A percentile compares a stretch with the other conserved stretches of the same genome.
Evolutionary conservation across 1,284 basidiomycete genomes (phyloP).

Genomic region (Bothia castanella): DNA sequence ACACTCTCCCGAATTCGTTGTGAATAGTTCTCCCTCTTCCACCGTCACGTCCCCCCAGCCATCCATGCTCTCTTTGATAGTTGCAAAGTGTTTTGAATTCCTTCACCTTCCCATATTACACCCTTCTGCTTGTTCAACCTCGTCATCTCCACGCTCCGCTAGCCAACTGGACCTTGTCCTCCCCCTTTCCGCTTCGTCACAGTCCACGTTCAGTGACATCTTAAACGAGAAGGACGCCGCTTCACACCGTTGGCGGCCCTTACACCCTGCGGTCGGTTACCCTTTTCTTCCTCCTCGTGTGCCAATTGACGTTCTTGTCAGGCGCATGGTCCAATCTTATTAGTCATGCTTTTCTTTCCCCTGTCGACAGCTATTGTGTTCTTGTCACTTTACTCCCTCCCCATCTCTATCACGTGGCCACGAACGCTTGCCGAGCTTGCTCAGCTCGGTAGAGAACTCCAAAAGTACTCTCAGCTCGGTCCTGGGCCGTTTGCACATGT

Average conservation of each 20-base stretch:
- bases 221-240: constrained; percentile 40
- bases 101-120: constrained; percentile 43
- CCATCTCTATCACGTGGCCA: constrained; percentile 73
- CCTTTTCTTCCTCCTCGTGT: constrained; percentile 15
- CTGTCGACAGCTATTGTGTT: constrained; percentile 54
- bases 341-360: constrained; percentile 68
- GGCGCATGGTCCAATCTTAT: constrained; percentile 60
- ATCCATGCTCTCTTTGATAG: constrained; percentile 49
- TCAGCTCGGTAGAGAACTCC: constrained; percentile 67
- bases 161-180: constrained; percentile 53
- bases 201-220: constrained; percentile 48
- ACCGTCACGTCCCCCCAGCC: constrained; percentile 17
- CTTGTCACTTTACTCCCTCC: constrained; percentile 53
- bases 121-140: constrained; percentile 36
- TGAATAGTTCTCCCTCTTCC: constrained; percentile 10
- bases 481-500: constrained; percentile 61
- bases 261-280: constrained; percentile 48
- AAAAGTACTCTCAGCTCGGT: constrained; percentile 72
- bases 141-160: constrained; percentile 51
- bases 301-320: constrained; percentile 30
- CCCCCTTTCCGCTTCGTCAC: constrained; percentile 62
- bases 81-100: constrained; percentile 50
- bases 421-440: constrained; percentile 70
- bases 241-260: constrained; percentile 40
- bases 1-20: constrained; percentile 16